Evolutionary conservation across 1,284 basidiomycete genomes (phyloP).

Genomic region (Peniophora sp.): DNA sequence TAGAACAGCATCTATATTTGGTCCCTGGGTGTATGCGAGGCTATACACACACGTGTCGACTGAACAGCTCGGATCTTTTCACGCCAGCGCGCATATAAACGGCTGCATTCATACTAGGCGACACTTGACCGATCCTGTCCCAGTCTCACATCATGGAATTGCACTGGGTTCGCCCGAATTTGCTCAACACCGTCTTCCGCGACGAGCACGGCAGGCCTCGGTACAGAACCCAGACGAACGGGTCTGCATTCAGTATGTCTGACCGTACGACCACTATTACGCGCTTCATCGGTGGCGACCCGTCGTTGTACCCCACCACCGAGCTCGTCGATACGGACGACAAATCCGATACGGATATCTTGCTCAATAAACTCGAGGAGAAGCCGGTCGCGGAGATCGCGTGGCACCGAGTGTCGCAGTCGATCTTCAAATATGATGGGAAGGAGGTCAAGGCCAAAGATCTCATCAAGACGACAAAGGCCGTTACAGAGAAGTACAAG

Average conservation of each 20-base stretch:
- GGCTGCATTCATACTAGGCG: too few relatives aligned
- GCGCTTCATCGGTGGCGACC: background rate
- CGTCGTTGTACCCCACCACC: background rate
- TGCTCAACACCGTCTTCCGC: conserved; percentile 3
- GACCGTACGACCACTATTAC: background rate
- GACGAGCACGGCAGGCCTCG: background rate
- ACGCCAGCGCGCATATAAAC: too few relatives aligned
- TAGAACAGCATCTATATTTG: too few relatives aligned
- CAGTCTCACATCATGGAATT: background rate
- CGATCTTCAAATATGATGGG: background rate
- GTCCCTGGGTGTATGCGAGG: too few relatives aligned
- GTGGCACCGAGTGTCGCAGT: background rate
- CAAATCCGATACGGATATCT: background rate
- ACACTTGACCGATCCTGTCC: too few relatives aligned
- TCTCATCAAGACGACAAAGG: too few relatives aligned
- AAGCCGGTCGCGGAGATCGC: background rate
- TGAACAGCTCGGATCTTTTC: too few relatives aligned
- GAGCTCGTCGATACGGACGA: background rate
- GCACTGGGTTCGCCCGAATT: background rate
- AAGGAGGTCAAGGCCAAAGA: background rate
- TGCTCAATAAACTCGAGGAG: background rate
- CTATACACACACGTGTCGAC: too few relatives aligned
- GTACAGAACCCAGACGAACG: background rate
- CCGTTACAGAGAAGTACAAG: too few relatives aligned
- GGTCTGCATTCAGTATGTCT: background rate